Evolutionary conservation across 306 rosid genomes (phyloP).

Genomic region (Cicer yamashitae): DNA sequence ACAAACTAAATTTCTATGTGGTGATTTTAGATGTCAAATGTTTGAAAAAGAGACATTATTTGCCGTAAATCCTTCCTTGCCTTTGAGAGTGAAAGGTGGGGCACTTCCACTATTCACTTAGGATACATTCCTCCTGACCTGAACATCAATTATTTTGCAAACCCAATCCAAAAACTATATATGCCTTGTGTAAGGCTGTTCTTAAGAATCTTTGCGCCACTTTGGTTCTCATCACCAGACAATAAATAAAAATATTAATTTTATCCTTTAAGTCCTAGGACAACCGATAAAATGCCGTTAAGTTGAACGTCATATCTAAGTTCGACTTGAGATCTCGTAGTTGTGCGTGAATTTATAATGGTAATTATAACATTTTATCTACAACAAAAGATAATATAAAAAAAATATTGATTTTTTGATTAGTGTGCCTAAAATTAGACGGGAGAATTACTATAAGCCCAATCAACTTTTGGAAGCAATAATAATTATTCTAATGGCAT

Average conservation of each 20-base stretch:
- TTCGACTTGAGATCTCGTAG: no score
- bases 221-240: slow-evolving; percentile 23
- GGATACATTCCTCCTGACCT: slow-evolving; percentile 37
- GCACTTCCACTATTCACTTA: slow-evolving; percentile 33
- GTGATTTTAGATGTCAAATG: slow-evolving; percentile 31
- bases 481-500: slow-evolving; percentile 64
- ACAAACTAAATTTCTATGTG: slow-evolving; percentile 34
- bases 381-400: neutral
- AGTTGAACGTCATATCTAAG: no score
- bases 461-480: slow-evolving; percentile 49
- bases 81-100: slow-evolving; percentile 37
- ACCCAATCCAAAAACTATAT: slow-evolving; percentile 35
- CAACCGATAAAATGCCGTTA: no score
- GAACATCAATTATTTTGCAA: slow-evolving; percentile 27
- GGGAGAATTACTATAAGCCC: slow-evolving; percentile 36
- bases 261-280: neutral
- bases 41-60: neutral
- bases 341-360: rapidly evolving
- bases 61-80: slow-evolving; percentile 5
- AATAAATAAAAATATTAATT: slow-evolving; percentile 43
- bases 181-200: slow-evolving; percentile 32
- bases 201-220: slow-evolving; percentile 53
- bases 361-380: no score
- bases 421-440: slow-evolving; percentile 47
- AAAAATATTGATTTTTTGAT: slow-evolving; percentile 40